Conservation (phyloP, 2,329 filamentous ascomycete species). For the Calonectria crousiana region DNA sequence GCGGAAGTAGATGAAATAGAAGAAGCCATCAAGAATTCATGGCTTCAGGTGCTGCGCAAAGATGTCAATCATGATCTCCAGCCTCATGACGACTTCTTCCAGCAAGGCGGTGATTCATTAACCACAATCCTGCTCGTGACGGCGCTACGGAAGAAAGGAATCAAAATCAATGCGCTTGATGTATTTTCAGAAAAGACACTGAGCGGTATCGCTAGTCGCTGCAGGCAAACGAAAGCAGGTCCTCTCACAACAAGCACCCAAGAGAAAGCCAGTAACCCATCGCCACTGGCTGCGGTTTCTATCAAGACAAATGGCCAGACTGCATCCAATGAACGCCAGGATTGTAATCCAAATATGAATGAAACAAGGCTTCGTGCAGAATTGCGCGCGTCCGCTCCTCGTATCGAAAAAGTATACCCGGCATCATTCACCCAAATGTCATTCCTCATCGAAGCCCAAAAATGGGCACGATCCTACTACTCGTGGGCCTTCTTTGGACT, state of each 20-base stretch:
- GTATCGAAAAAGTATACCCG: not conserved
- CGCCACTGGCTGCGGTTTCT: not conserved
- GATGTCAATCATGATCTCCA: not conserved
- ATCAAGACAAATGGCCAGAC: not conserved
- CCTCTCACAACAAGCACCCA: not conserved
- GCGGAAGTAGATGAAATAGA: not conserved
- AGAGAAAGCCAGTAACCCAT: too few relatives aligned
- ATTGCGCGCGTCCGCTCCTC: not conserved
- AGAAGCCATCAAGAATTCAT: not conserved
- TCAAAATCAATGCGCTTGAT: not conserved
- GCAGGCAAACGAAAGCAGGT: not conserved
- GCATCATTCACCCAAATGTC: not conserved
- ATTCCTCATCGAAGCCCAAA: not conserved
- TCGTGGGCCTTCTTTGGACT: not conserved
- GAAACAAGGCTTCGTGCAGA: not conserved
- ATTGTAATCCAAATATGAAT: not conserved
- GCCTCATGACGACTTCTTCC: not conserved
- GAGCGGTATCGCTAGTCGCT: not conserved
- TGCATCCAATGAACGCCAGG: not conserved
- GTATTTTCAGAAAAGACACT: not conserved
- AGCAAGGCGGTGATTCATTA: not conserved
- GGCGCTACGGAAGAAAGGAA: not conserved
- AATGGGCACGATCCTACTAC: not conserved
- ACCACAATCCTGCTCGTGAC: not conserved
- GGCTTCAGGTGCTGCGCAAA: not conserved